A percentile compares a stretch with the other conserved stretches of the same genome.
These are phyloP conservation scores for Lepidium aucheri DNA, from an alignment of 345 rosid genomes.

Conservation along the genomic window DNA sequence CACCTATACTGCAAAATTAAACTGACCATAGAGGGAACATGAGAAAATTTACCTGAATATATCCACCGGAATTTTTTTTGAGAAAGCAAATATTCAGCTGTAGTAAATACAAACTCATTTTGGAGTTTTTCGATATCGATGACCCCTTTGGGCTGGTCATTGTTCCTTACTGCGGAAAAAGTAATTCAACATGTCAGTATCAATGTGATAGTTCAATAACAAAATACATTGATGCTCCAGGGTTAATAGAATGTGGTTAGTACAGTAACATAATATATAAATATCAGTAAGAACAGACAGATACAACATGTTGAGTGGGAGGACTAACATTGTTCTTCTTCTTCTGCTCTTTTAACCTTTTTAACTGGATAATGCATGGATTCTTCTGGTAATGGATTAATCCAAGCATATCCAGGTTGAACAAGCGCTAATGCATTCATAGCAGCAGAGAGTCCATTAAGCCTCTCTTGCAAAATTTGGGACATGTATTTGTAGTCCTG, in stretches of 20 bases:
- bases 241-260: background rate
- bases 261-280: background rate
- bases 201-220: slow-evolving; percentile 2
- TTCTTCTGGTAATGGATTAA: slow-evolving; percentile 53
- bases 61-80: slow-evolving; percentile 59
- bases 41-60: slow-evolving; percentile 44
- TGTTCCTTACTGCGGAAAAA: slow-evolving; percentile 37
- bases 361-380: slow-evolving; percentile 50
- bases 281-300: background rate
- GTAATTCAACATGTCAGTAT: background rate
- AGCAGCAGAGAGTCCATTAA: slow-evolving; percentile 84
- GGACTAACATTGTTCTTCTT: slow-evolving; percentile 50
- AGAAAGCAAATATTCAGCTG: slow-evolving; percentile 76
- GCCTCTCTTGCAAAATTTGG: slow-evolving; percentile 64
- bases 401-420: slow-evolving; percentile 80
- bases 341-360: slow-evolving; percentile 53
- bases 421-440: slow-evolving; percentile 84
- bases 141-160: slow-evolving; percentile 32
- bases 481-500: slow-evolving; percentile 54
- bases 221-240: background rate
- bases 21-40: background rate
- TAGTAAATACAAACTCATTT: slow-evolving; percentile 67
- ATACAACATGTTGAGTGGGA: background rate
- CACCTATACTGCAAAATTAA: slow-evolving; percentile 7
- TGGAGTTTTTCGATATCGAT: slow-evolving; percentile 66